Evolutionary conservation across 352 stramenopile genomes (phyloP), one percentile per base, ranked within the genome.

Genomic region (Thalassiosira oceanica): DNA sequence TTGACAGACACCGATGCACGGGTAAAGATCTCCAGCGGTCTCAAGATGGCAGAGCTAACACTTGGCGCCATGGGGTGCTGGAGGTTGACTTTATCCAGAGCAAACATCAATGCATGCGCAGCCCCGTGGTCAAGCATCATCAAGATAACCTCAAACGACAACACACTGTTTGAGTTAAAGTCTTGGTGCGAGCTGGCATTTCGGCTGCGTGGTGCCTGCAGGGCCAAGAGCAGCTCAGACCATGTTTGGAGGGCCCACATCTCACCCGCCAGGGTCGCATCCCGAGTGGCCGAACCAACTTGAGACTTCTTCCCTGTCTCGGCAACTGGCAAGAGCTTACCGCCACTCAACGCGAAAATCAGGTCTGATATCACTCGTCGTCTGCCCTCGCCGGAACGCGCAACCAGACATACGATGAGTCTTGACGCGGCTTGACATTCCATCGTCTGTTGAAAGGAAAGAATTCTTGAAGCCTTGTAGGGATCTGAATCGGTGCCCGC

Each of bases 11-110:
- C n/a, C n/a, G n/a, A n/a, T n/a, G n/a, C n/a, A n/a, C n/a, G n/a
- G n/a, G 80, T 88, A 28, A 91, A 79, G 35, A 92, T 84, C 80
- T 93, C 86, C 39, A 93, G 75, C 7, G 84, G 83, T 29, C 80
- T 54, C 6, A 93, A 44, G 1, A 93, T 48, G 33, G 65, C 52
- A n/a, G 50, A 61, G 13, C 75, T 66, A 13, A 74, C 67, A 7
- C 21, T 60, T 16, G 74, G 62, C 23, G 86, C 85, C 61, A 86
- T 79, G 11, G 80, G 78, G 74, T 89, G 72, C 29, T 84, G 46
- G 11, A 93, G 64, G 5, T 72, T 60, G n/a, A 93, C 75, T 64
- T 54, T 74, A 43, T 84, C 71, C 8, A 92, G 70, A 15, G 76
- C 78, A 26, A 68, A 50, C 44, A 92, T 74, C 11, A 93, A 53